Evolutionary conservation across 768 basidiomycete species (phyloP).

Genomic region (Clathrus columnatus): DNA sequence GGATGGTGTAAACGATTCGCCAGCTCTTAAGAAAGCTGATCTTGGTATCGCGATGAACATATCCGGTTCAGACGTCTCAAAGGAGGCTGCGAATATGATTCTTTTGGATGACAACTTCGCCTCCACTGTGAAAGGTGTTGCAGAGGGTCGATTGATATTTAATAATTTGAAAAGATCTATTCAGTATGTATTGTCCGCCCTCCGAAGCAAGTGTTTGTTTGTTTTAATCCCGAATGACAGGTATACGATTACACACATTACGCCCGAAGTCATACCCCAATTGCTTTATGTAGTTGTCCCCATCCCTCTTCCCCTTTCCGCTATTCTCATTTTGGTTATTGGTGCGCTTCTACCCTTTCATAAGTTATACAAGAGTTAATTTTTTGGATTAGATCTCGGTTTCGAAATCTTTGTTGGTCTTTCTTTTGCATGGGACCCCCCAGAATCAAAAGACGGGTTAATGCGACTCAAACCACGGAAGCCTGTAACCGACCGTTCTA

Average conservation of each 20-base stretch:
- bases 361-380: neutral
- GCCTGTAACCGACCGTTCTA: conserved; percentile 53
- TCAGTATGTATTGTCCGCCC: conserved; percentile 32
- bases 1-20: conserved; percentile 67
- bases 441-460: conserved; percentile 54
- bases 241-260: conserved; percentile 58
- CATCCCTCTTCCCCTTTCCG: conserved; percentile 55
- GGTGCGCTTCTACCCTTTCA: conserved; percentile 29
- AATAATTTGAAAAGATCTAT: conserved; percentile 65
- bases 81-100: conserved; percentile 71
- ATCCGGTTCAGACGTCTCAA: conserved; percentile 65
- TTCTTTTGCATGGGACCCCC: conserved; percentile 66
- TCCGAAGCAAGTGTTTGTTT: neutral
- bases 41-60: conserved; percentile 71
- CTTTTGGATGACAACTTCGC: conserved; percentile 60
- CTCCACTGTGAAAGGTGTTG: conserved; percentile 62
- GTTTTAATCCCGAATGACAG: conserved; percentile 20
- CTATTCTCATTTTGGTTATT: conserved; percentile 63
- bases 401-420: conserved; percentile 61
- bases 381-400: conserved; percentile 58
- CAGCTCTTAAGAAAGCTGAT: conserved; percentile 64
- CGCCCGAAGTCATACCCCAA: conserved; percentile 63
- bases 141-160: conserved; percentile 62
- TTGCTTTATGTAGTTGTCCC: conserved; percentile 63
- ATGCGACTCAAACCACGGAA: conserved; percentile 63